Evolutionary conservation across 345 rosid species (phyloP).

Genomic region (Populus ilicifolia): DNA sequence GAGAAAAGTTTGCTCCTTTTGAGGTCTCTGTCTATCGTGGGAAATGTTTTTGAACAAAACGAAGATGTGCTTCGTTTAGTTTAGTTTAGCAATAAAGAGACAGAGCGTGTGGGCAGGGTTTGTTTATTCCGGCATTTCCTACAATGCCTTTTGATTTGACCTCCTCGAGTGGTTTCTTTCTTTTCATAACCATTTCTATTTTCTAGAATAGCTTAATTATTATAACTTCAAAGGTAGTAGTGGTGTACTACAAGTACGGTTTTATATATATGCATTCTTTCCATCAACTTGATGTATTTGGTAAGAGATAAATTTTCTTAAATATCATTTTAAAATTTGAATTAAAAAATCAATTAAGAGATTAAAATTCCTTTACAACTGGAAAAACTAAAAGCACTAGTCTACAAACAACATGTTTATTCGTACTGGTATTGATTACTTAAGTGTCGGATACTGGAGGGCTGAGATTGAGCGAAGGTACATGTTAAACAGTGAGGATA

Average conservation of each 20-base stretch:
- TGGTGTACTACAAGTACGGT: no score
- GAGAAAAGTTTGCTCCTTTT: slow-evolving; percentile 29
- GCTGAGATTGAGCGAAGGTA: slow-evolving; percentile 5
- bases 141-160: no score
- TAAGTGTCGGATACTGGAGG: slow-evolving; percentile 5
- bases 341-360: no score
- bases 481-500: slow-evolving; percentile 1
- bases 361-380: neutral
- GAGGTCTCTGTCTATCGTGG: slow-evolving; percentile 10
- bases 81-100: neutral
- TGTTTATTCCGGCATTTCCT: neutral
- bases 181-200: no score
- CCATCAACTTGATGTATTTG: no score
- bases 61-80: neutral
- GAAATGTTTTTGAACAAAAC: slow-evolving; percentile 12
- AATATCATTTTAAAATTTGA: no score
- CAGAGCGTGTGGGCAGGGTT: neutral
- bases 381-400: neutral
- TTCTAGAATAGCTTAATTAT: no score
- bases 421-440: neutral
- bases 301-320: no score
- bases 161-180: no score
- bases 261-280: no score
- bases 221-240: no score
- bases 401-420: neutral